Percentiles rank a stretch among this genome's conserved stretches.
These are phyloP conservation scores for Elsinoe arachidis DNA, from an alignment of 2,329 filamentous ascomycete genomes.

Conservation along the genomic window DNA sequence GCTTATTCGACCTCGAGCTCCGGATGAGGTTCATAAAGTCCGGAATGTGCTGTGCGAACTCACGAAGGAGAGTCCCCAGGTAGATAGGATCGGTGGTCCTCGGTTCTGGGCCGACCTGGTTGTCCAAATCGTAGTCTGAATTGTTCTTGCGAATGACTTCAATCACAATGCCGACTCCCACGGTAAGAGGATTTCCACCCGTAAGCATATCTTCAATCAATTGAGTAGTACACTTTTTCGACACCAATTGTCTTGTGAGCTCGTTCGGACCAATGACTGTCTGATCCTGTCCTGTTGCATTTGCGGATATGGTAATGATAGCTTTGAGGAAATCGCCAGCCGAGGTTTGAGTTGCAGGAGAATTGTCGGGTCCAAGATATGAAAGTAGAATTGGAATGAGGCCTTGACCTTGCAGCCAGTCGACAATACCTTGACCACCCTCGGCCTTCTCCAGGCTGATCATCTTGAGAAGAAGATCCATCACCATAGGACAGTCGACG, in stretches of 20 bases:
- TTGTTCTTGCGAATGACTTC: constrained; percentile 99
- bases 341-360: constrained; percentile 86
- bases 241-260: constrained; percentile 88
- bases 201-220: constrained; percentile 88
- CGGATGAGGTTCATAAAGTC: constrained; percentile 89
- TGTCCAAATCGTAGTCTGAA: constrained; percentile 94
- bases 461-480: constrained; percentile 94
- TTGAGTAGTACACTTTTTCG: constrained; percentile 68
- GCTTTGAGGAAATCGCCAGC: constrained; percentile 97
- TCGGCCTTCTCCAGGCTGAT: constrained; percentile 92
- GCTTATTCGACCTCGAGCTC: constrained; percentile 63
- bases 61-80: constrained; percentile 75
- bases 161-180: constrained; percentile 94
- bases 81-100: constrained; percentile 93
- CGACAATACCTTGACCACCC: constrained; percentile 83
- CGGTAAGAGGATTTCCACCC: constrained; percentile 87
- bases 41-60: constrained; percentile 85
- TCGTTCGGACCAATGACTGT: constrained; percentile 99
- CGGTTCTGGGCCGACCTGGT: constrained; percentile 69
- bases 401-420: constrained; percentile 88
- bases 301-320: constrained; percentile 97
- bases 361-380: constrained; percentile 76
- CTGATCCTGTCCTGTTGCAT: constrained; percentile 94
- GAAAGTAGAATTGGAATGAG: constrained; percentile 80
- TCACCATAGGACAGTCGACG: constrained; percentile 95